Conservation (phyloP, 257 asterid genomes). For the Agastache rugosa region DNA sequence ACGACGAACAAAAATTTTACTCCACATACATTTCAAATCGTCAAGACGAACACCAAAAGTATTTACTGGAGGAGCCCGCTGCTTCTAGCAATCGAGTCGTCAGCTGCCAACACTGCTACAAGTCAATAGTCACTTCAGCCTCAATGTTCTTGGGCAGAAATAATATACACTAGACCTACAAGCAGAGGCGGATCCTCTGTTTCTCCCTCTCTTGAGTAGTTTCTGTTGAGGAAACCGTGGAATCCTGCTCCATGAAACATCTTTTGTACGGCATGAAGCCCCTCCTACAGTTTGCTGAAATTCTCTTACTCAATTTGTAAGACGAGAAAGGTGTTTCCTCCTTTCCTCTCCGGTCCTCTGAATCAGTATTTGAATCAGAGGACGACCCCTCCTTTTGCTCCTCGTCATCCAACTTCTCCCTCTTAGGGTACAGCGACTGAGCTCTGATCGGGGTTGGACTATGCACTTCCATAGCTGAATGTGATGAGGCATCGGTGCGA, state of each 20-base stretch:
- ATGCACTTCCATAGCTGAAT: conserved; percentile 47
- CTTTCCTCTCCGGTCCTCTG: conserved; percentile 26
- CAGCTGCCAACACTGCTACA: conserved; percentile 22
- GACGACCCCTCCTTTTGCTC: conserved; percentile 56
- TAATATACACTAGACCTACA: conserved; percentile 34
- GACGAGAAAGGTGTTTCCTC: conserved; percentile 34
- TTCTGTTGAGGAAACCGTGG: conserved; percentile 34
- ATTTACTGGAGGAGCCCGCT: neutral
- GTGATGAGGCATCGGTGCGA: conserved; percentile 30
- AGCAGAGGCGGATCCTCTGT: conserved; percentile 63
- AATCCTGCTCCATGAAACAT: conserved; percentile 58
- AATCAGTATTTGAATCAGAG: conserved; percentile 52
- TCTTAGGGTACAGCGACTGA: conserved; percentile 26
- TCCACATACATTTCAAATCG: conserved; percentile 30
- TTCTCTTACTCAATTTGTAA: conserved; percentile 42
- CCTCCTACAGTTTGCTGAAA: conserved; percentile 45
- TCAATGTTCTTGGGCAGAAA: neutral
- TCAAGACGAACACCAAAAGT: conserved; percentile 18
- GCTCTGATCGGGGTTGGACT: conserved; percentile 66
- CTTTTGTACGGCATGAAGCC: conserved; percentile 92
- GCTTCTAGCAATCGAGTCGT: conserved; percentile 16
- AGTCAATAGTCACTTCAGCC: conserved; percentile 26
- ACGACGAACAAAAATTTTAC: conserved; percentile 29
- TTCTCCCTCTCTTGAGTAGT: conserved; percentile 61
- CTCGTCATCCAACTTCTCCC: conserved; percentile 35